Conservation (phyloP, 2,329 filamentous ascomycete genomes). For the Fusarium dimerum region DNA sequence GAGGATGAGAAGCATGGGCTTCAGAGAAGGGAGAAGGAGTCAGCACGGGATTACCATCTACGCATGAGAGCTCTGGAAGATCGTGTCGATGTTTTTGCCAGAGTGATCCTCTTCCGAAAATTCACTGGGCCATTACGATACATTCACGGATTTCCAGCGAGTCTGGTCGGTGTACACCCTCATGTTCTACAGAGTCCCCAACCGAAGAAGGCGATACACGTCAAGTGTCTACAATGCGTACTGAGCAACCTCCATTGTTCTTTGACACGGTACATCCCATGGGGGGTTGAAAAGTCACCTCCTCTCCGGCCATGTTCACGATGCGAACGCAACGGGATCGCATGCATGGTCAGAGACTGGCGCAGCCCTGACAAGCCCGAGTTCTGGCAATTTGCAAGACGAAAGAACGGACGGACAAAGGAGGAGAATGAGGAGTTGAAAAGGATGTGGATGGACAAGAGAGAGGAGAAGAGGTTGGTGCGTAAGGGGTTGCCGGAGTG, state of each 20-base stretch:
- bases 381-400: constrained; percentile 4
- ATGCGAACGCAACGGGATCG: constrained; percentile 26
- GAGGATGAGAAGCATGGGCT: constrained; percentile 6
- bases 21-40: constrained; percentile 3
- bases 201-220: background rate
- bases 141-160: constrained; percentile 30
- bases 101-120: constrained; percentile 4
- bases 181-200: constrained; percentile 11
- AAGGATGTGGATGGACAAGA: constrained; percentile 4
- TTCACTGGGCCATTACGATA: constrained; percentile 21
- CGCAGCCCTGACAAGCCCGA: constrained; percentile 58
- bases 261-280: constrained; percentile 2
- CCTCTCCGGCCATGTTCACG: constrained; percentile 13
- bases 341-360: constrained; percentile 37
- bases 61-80: constrained; percentile 17
- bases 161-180: constrained; percentile 15
- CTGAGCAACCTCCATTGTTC: constrained; percentile 27
- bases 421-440: background rate
- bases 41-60: constrained; percentile 1
- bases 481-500: constrained; percentile 14
- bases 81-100: constrained; percentile 7
- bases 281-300: background rate
- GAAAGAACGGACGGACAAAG: background rate
- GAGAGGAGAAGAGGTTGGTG: background rate
- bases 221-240: constrained; percentile 28